Conservation (phyloP, 805 yeast species). For the Priceomyces medius region DNA sequence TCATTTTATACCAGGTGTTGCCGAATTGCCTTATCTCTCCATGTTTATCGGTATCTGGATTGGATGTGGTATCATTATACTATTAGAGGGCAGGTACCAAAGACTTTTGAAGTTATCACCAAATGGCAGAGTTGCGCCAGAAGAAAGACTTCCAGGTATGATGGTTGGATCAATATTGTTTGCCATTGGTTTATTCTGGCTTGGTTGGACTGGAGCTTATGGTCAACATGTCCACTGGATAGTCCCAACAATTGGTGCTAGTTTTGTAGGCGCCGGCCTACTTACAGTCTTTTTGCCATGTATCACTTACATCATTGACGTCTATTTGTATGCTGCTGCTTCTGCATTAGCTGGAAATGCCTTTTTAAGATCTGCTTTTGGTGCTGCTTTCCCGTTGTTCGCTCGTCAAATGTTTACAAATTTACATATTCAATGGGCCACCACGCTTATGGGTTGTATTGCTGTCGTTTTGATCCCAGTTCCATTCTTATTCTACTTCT, state of each 20-base stretch:
- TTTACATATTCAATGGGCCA: slow-evolving; percentile 50
- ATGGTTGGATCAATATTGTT: slow-evolving; percentile 64
- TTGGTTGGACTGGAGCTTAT: slow-evolving; percentile 79
- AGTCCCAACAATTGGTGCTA: slow-evolving; percentile 44
- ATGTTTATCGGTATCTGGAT: slow-evolving; percentile 65
- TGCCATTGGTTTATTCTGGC: slow-evolving; percentile 76
- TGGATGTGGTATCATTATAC: slow-evolving; percentile 55
- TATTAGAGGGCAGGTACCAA: slow-evolving; percentile 54
- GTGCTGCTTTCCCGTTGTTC: slow-evolving; percentile 55
- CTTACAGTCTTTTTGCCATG: slow-evolving; percentile 52
- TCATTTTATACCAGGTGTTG: slow-evolving; percentile 57
- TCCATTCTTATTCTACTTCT: slow-evolving; percentile 49
- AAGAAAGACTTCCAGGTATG: slow-evolving; percentile 73
- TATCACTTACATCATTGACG: slow-evolving; percentile 53
- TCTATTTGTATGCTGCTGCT: slow-evolving; percentile 52
- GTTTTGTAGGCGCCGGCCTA: slow-evolving; percentile 36
- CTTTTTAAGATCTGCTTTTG: slow-evolving; percentile 51
- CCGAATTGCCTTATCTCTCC: slow-evolving; percentile 77
- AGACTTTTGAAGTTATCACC: slow-evolving; percentile 17
- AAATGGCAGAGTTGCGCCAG: slow-evolving; percentile 59
- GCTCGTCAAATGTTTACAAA: slow-evolving; percentile 45
- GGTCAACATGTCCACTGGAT: slow-evolving; percentile 67
- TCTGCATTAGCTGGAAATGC: slow-evolving; percentile 59
- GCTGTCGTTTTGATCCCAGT: slow-evolving; percentile 48
- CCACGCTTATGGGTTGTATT: slow-evolving; percentile 47